Percentiles rank a stretch among this genome's conserved stretches.
Conservation (phyloP, 352 stramenopile genomes). For the Elongisporangium undulatum region DNA sequence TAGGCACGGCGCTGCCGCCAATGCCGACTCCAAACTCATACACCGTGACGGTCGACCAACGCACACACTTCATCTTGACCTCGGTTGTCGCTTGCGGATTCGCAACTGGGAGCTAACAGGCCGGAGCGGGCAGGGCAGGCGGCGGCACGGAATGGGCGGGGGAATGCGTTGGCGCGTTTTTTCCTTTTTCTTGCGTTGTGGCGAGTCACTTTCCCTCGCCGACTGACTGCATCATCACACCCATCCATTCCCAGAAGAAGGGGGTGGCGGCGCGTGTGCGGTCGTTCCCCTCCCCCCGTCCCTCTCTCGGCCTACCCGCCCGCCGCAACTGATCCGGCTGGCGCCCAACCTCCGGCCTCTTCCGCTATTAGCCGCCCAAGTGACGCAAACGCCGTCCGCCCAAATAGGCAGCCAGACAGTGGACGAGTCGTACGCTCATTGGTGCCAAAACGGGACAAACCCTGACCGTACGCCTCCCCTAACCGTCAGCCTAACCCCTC, state of each 20-base stretch:
- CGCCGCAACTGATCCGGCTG: not conserved
- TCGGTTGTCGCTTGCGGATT: not conserved
- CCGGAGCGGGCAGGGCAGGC: not conserved
- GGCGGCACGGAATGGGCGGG: not conserved
- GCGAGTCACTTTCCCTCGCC: conserved; percentile 1
- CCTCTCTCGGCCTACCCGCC: not conserved
- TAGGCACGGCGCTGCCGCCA: conserved; percentile 38
- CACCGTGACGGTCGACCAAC: conserved; percentile 51
- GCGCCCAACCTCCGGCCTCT: not conserved
- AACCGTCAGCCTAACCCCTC: not conserved
- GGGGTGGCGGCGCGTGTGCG: not conserved
- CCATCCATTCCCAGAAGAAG: conserved; percentile 10
- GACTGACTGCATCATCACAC: not conserved
- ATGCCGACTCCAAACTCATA: conserved; percentile 51
- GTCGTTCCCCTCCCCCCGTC: not conserved
- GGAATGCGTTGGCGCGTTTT: conserved; percentile 1
- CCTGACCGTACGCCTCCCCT: conserved; percentile 5
- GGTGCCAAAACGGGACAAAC: not conserved
- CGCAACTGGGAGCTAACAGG: not conserved
- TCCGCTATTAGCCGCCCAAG: not conserved
- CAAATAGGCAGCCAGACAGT: not conserved
- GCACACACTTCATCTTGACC: conserved; percentile 22
- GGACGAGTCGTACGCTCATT: not conserved
- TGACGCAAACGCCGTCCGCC: not conserved
- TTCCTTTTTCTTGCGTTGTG: conserved; percentile 3